A percentile compares a stretch with the other conserved stretches of the same genome.
Conservation (phyloP, 352 stramenopile genomes). For the Globisporangium echinulatum region DNA sequence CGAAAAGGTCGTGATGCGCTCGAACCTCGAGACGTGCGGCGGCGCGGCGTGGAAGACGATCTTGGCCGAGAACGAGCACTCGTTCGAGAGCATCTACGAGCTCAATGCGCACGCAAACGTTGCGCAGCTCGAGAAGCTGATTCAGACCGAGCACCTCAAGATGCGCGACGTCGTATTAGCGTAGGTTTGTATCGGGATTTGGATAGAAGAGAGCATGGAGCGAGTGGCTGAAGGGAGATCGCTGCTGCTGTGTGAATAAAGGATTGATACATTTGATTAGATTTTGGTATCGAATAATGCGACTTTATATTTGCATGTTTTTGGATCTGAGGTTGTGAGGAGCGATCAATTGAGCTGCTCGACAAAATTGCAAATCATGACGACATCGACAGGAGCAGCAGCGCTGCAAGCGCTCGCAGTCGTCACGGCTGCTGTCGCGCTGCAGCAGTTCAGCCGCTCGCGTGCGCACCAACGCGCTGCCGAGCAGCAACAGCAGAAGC, state of each 20-base stretch:
- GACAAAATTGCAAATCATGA: too few relatives aligned
- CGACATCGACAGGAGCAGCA: neutral
- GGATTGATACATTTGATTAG: too few relatives aligned
- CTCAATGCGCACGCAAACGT: conserved; percentile 89
- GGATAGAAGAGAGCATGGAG: too few relatives aligned
- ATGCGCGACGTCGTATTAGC: conserved; percentile 71
- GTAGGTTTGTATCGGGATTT: conserved; percentile 2
- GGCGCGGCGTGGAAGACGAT: conserved; percentile 93
- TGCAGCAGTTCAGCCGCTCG: conserved; percentile 39
- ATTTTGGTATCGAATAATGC: too few relatives aligned
- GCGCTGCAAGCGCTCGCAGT: conserved; percentile 20
- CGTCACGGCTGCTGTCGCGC: conserved; percentile 19
- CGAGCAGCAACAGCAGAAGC: conserved; percentile 12
- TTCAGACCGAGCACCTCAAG: conserved; percentile 75
- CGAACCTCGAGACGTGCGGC: conserved; percentile 90
- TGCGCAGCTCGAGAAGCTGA: conserved; percentile 79
- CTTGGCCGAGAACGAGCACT: conserved; percentile 89
- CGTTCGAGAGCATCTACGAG: conserved; percentile 94
- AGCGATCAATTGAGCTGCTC: too few relatives aligned
- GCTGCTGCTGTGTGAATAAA: too few relatives aligned
- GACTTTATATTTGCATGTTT: too few relatives aligned
- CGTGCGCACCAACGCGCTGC: neutral
- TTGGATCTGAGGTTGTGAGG: too few relatives aligned
- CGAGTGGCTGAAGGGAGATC: too few relatives aligned
- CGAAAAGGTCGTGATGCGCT: conserved; percentile 90